Conservation (phyloP, 73 alveolate species). For the Loxodes magnus region DNA sequence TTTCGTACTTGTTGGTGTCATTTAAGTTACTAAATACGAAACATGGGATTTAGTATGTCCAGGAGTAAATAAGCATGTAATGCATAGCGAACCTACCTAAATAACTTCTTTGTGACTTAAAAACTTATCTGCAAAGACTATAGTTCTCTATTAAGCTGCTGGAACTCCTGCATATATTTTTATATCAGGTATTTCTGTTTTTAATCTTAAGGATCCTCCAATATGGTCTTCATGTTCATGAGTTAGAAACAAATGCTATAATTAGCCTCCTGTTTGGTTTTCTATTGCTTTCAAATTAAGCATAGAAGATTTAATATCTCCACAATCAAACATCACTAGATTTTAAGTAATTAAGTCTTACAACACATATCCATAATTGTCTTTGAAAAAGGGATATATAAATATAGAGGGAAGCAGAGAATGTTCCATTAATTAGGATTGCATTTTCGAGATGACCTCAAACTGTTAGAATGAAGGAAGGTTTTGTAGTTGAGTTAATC, state of each 20-base stretch:
- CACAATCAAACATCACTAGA: slow-evolving; percentile 31
- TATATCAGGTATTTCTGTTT: slow-evolving; percentile 22
- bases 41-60: slow-evolving; percentile 41
- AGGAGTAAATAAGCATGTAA: slow-evolving; percentile 48
- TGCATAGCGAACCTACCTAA: slow-evolving; percentile 36
- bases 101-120: slow-evolving; percentile 14
- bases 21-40: slow-evolving; percentile 44
- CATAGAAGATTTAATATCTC: slow-evolving; percentile 18
- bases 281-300: slow-evolving; percentile 20
- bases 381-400: slow-evolving; percentile 2
- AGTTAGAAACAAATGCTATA: slow-evolving; percentile 25
- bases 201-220: slow-evolving; percentile 28
- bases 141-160: too few relatives aligned
- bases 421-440: too few relatives aligned
- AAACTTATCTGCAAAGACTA: too few relatives aligned
- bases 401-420: slow-evolving; percentile 13
- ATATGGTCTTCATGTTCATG: slow-evolving; percentile 26
- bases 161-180: slow-evolving; percentile 22
- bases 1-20: slow-evolving; percentile 34
- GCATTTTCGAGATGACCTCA: too few relatives aligned
- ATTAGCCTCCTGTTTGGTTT: slow-evolving; percentile 17
- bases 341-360: slow-evolving; percentile 36
- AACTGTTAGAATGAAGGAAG: too few relatives aligned
- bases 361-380: slow-evolving; percentile 36
- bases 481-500: too few relatives aligned